Evolutionary conservation across 352 stramenopile genomes (phyloP), one percentile per base, ranked within the genome.

Genomic region (Phytophthora cryptogea): DNA sequence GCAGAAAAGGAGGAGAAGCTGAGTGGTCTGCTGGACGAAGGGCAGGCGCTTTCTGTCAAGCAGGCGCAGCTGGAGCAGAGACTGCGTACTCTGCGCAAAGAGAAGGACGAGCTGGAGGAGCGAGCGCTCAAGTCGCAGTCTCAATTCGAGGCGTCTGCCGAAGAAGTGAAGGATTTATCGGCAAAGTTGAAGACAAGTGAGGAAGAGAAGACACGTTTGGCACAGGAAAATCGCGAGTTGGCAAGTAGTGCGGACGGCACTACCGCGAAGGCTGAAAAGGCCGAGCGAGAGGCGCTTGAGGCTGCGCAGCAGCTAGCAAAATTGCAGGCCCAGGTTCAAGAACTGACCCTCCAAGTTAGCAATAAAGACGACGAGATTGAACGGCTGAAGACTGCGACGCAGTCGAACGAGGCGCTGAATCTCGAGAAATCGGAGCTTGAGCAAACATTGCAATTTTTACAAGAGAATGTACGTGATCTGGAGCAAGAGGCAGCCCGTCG

Each of bases 41-140:
- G 85, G 0, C 77, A 92, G 32, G 70, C 83, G 5, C 65, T 94
- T 1, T 92, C 83, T 1, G 68, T 92, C 8, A 94, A 94, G 66
- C 79, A 91, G 47, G 74, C 78, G 13, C 83, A 92, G 50, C 66
- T 87, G 23, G 85, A 94, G 49, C 75, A 88, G 23, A 72, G 85
- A 10, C 55, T 92, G 17, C 81, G 86, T 2, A 63, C 79, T 13
- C 44, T 94, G 1, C 81, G 86, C 11, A 89, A 87, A 30, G 86
- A 94, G 54, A 92, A 90, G 51, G 88, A 89, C 40, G 86, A 92
- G 27, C 59, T 89, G 54, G 78, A 90, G 51, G 78, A 90, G 47
- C 64, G 68, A 50, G 74, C 71, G 5, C 58, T 80, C 0, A 86
- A 85, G 44, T 48, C 78, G 0, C 69, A 90, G 55, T 72, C 79